Evolutionary conservation across 495 filamentous ascomycete genomes (phyloP), one percentile per base, ranked within the genome.

Genomic region (Penicillium ochrochloron): DNA sequence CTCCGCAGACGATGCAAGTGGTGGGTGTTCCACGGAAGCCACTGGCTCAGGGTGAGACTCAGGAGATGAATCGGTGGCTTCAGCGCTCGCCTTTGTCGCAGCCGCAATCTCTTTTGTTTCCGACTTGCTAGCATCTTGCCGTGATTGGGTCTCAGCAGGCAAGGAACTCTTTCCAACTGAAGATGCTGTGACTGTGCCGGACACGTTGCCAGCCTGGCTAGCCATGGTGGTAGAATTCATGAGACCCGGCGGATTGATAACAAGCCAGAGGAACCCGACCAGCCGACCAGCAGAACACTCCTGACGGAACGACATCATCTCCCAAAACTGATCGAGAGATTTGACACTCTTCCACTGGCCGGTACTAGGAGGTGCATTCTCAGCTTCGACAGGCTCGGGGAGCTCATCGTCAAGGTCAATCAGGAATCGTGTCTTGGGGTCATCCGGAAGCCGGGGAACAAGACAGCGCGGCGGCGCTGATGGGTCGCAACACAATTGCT

Each of bases 271-370:
- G 70, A 99, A 99, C 1, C 95, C 96, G 0, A 97, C 96, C 59
- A 97, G 75, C 23, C 93, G 82, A 3, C 95, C 95, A 15, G 92
- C 89, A 27, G 93, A 94, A 71, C 95, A 99, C 74, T 99, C 95
- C 73, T 98, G 95, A 33, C 95, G 83, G 71, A 92, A 97, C 15
- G 93, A 89, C 95, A 99, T 98, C 86, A 95, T 89, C 60, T 99
- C 95, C 95, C 95, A 99, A 75, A 99, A 99, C 66, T 94, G 89
- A 34, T 94, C 92, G 34, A 98, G 75, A 0, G 89, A 90, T 66
- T 80, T 86, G 19, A 97, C 89, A 66, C 89, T 93, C 67, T 85
- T 89, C 95, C 95, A 99, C 56, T 85, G 79, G 0, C 90, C 92
- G 15, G 83, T 52, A 41, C 61, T 67, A 57, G 78, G 69, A 39